phyloP scores from a whole-genome alignment of 2,329 filamentous ascomycete species.

The Hymenoscyphus fraxineus region DNA sequence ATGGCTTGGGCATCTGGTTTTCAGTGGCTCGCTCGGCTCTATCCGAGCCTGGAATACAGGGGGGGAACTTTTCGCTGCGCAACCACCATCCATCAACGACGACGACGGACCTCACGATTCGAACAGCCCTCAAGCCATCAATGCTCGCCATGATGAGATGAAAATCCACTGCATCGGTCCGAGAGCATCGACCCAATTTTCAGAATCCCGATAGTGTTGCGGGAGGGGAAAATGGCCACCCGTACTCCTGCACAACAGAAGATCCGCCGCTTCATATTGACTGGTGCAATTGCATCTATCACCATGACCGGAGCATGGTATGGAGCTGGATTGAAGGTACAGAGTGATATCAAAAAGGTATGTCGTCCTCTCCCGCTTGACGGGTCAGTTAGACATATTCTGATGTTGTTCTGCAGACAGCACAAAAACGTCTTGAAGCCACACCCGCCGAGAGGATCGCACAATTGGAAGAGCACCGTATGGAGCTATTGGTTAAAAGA shows the following conservation, averaged over 20 bases:
- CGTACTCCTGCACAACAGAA: slow-evolving; percentile 23
- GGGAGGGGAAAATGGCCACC: slow-evolving; percentile 6
- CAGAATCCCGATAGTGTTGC: not conserved
- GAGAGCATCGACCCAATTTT: not conserved
- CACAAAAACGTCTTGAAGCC: slow-evolving; percentile 45
- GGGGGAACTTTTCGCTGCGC: not conserved
- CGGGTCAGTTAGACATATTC: not conserved
- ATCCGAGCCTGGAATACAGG: not conserved
- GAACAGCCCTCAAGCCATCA: not conserved
- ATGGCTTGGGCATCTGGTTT: too few relatives aligned
- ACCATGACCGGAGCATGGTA: slow-evolving; percentile 56
- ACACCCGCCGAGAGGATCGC: slow-evolving; percentile 51
- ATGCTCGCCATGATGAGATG: not conserved
- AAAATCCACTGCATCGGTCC: not conserved
- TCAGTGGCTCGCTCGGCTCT: too few relatives aligned
- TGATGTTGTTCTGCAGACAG: slow-evolving; percentile 35
- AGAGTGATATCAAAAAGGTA: slow-evolving; percentile 50
- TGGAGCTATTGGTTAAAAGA: slow-evolving; percentile 48
- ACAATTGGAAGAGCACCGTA: slow-evolving; percentile 47
- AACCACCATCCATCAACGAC: not conserved
- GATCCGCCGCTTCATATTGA: slow-evolving; percentile 49
- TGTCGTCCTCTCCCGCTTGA: slow-evolving; percentile 10
- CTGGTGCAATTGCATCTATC: slow-evolving; percentile 51
- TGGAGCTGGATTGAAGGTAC: slow-evolving; percentile 55
- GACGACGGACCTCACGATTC: not conserved